These are phyloP conservation scores for Malassezia globosa DNA, from an alignment of 1,284 basidiomycete genomes.

Conservation along the genomic window DNA sequence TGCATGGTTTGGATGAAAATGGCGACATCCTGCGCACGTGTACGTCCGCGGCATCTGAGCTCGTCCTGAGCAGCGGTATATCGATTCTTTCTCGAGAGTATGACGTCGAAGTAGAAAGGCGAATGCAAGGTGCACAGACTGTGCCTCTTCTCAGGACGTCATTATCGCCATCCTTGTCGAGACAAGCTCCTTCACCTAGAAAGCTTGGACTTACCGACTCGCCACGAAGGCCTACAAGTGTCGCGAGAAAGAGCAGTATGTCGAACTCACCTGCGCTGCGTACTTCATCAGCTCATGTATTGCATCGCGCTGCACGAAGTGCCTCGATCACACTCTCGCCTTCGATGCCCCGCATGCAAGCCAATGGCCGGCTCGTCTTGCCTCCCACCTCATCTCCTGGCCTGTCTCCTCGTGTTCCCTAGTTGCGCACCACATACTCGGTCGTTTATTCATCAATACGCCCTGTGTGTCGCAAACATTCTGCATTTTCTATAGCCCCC, in stretches of 20 bases:
- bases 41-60: neutral
- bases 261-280: neutral
- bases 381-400: neutral
- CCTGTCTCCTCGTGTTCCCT: no score
- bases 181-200: neutral
- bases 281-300: neutral
- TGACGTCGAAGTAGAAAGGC: neutral
- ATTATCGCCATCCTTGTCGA: neutral
- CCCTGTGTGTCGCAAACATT: no score
- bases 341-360: slow-evolving; percentile 1
- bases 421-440: no score
- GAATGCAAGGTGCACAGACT: neutral
- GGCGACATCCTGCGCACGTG: neutral
- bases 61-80: neutral
- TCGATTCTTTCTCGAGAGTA: neutral
- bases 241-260: neutral
- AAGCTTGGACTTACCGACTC: neutral
- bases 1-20: slow-evolving; percentile 4
- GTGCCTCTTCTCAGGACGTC: no score
- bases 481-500: no score
- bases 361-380: slow-evolving; percentile 16
- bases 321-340: slow-evolving; percentile 14
- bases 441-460: no score
- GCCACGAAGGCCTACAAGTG: slow-evolving; percentile 2
- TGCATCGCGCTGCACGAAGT: slow-evolving; percentile 12